phyloP scores from a whole-genome alignment of 1,284 basidiomycete species.

The Cryptococcus sp. region DNA sequence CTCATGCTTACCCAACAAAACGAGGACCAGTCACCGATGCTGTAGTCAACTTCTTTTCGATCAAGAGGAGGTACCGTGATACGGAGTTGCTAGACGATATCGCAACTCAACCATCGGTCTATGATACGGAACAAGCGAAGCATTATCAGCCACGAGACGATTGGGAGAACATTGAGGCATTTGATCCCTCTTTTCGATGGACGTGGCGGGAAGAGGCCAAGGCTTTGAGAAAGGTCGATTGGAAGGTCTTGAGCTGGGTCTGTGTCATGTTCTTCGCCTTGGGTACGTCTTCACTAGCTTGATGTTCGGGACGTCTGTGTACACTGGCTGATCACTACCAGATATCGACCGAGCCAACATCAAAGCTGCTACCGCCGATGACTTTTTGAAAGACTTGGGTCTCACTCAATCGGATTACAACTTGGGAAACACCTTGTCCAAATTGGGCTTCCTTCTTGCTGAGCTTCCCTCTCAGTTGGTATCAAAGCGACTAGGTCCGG shows the following conservation, averaged over 20 bases:
- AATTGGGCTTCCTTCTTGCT: conserved; percentile 55
- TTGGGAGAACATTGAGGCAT: conserved; percentile 31
- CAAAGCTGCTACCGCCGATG: conserved; percentile 59
- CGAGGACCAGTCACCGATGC: not conserved
- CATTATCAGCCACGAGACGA: not conserved
- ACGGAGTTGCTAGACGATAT: not conserved
- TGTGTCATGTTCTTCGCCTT: conserved; percentile 3
- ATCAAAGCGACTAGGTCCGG: conserved; percentile 57
- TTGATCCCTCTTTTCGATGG: conserved; percentile 64
- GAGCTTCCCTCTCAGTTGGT: conserved; percentile 62
- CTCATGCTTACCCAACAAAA: not conserved
- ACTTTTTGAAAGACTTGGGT: conserved; percentile 59
- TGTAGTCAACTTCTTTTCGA: not conserved
- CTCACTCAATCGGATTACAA: conserved; percentile 34
- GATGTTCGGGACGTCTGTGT: too few relatives aligned
- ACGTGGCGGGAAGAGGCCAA: conserved; percentile 62
- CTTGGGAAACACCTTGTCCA: conserved; percentile 59
- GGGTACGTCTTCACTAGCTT: not conserved
- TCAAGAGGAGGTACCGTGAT: not conserved
- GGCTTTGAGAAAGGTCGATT: conserved; percentile 60
- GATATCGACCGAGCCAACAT: conserved; percentile 51
- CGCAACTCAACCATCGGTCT: conserved; percentile 4
- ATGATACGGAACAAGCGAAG: conserved; percentile 3
- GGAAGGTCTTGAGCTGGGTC: conserved; percentile 47
- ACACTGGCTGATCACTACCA: too few relatives aligned